Evolutionary conservation across 257 asterid species (phyloP).

Genomic region (Cordia subcordata): DNA sequence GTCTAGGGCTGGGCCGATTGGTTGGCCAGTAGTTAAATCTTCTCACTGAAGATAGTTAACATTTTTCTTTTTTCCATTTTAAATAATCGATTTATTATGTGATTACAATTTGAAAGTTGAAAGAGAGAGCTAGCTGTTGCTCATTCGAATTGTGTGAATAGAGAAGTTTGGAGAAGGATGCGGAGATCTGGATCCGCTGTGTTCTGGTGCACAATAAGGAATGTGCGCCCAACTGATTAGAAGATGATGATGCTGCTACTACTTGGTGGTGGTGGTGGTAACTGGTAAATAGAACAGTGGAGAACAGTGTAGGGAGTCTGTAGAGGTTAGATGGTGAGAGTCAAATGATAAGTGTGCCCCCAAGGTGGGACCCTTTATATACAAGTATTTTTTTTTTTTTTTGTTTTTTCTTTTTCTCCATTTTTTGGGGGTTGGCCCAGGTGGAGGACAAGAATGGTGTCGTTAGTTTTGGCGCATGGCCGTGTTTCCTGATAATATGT

Average conservation of each 20-base stretch:
- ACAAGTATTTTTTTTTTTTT: neutral
- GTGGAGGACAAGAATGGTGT: neutral
- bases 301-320: neutral
- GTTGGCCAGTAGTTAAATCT: constrained; percentile 32
- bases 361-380: neutral
- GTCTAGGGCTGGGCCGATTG: constrained; percentile 49
- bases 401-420: no score
- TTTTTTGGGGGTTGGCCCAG: no score
- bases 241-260: neutral
- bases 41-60: constrained; percentile 1
- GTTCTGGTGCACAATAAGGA: constrained; percentile 1
- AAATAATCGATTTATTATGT: neutral
- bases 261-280: no score
- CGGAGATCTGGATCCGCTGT: neutral
- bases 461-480: no score
- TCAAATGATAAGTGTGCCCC: constrained; percentile 1
- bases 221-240: neutral
- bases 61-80: neutral
- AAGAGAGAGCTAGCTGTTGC: constrained; percentile 1
- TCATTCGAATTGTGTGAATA: neutral
- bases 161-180: neutral
- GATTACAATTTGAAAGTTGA: constrained; percentile 6
- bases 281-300: neutral
- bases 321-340: neutral
- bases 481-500: no score